Base-by-base conservation (phyloP, 345 rosid species). In the Eucalyptus tenuipes region DNA sequence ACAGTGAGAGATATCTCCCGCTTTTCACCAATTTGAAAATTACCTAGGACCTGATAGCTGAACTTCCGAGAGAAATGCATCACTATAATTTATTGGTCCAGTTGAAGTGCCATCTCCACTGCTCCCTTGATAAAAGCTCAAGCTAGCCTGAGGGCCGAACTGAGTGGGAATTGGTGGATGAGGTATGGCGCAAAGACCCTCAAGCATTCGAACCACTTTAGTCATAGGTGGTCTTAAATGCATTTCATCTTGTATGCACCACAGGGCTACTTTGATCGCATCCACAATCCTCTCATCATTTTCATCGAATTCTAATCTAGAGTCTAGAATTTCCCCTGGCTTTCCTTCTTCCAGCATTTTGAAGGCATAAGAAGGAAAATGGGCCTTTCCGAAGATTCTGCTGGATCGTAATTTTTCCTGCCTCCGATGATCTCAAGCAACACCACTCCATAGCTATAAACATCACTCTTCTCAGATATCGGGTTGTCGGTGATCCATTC, bases 371-470 rank as follows among this genome's bases (percentile, higher is more conserved):
- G 94, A 87, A 85, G 94, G 92, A 66, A 94, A 89, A 88, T 89
- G 89, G 66, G 88, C 89, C 86, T 87, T 82, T 90, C 93, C 0
- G 93, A 90, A 85, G 82, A 81, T 87, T 92, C 91, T 4, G 45
- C 88, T 2, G 87, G 57, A 71, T 91, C 92, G 22, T 87, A 93
- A 48, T 88, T 90, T 92, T 88, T 94, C 91, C 96, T 88, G 18
- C 96, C 96, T 27, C 92, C 94, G 13, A 93, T 92, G 86, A 93
- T 93, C 94, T 94, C 96, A 25, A 93, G 90, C 90, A 94, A 87
- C 85, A 94, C 92, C 89, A 94, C 44, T 4, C 94, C 95, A 3
- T 92, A 93, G 91, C 95, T 93, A 85, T 90, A 94, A 45, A 94
- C 93, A 80, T 94, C 95, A 29, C 91, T 93, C 89, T 92, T 92